Percentiles rank a stretch among this genome's conserved stretches.
These are phyloP conservation scores for Penicillium vulpinum DNA, from an alignment of 2,329 filamentous ascomycete genomes.

Conservation along the genomic window DNA sequence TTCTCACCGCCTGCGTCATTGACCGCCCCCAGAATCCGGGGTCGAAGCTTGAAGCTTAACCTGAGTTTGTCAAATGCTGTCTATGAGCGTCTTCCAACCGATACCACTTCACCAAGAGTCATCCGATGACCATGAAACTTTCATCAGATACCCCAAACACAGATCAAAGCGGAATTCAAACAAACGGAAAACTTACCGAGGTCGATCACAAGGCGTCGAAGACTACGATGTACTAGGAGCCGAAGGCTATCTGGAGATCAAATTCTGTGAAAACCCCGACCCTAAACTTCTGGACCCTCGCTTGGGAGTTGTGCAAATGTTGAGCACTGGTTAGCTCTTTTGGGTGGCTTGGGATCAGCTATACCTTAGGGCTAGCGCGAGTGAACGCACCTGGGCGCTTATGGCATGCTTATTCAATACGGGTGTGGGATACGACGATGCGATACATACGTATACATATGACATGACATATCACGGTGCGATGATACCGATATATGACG, in stretches of 20 bases:
- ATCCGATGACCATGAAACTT: neutral
- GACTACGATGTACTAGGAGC: neutral
- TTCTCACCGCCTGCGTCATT: constrained; percentile 12
- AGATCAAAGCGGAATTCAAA: neutral
- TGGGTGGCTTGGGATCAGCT: neutral
- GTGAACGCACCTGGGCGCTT: neutral
- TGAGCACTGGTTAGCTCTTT: neutral
- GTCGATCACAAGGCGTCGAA: neutral
- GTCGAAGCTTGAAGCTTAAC: constrained; percentile 7
- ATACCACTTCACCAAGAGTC: neutral
- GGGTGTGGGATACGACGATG: neutral
- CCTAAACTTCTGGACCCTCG: too few species aligned
- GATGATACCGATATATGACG: neutral
- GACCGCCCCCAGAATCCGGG: constrained; percentile 5
- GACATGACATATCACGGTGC: neutral
- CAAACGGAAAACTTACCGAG: neutral
- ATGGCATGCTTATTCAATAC: neutral
- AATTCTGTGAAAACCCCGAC: neutral
- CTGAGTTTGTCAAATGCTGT: neutral
- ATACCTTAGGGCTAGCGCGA: neutral
- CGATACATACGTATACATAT: too few species aligned
- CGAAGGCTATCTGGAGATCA: neutral
- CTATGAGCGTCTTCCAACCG: neutral
- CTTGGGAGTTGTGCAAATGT: too few species aligned
- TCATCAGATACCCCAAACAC: rapidly evolving